Conservation (phyloP, 257 asterid species). For the Orobanche coerulescens region DNA sequence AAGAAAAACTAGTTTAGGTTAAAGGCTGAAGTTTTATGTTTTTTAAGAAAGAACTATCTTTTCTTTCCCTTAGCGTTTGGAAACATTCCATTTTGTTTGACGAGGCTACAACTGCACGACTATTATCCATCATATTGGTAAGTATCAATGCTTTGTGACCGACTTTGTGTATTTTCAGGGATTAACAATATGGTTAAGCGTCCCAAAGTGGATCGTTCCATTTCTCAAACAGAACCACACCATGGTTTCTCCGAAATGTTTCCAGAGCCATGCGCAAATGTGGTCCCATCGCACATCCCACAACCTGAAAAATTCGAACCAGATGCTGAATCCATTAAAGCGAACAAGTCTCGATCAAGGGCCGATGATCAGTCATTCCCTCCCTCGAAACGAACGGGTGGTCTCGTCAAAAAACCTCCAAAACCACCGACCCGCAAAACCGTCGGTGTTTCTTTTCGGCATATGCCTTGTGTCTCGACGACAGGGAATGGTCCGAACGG, state of each 20-base stretch:
- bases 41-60: too few species aligned
- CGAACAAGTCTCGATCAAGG: background rate
- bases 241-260: background rate
- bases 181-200: background rate
- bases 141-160: too few species aligned
- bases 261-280: background rate
- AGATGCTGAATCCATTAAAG: background rate
- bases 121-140: too few species aligned
- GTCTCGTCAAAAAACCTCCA: background rate
- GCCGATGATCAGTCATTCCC: background rate
- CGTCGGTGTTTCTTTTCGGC: background rate
- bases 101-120: background rate
- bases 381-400: background rate
- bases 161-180: background rate
- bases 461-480: slow-evolving; percentile 56
- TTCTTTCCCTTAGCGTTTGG: too few species aligned
- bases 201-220: background rate
- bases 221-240: background rate
- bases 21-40: too few species aligned
- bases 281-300: background rate
- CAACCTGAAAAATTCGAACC: background rate
- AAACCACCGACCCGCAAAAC: background rate
- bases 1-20: too few species aligned
- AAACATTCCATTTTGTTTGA: too few species aligned
- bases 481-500: slow-evolving; percentile 72